Conservation (phyloP, 169 alveolate genomes). For the Babesia ovata region DNA sequence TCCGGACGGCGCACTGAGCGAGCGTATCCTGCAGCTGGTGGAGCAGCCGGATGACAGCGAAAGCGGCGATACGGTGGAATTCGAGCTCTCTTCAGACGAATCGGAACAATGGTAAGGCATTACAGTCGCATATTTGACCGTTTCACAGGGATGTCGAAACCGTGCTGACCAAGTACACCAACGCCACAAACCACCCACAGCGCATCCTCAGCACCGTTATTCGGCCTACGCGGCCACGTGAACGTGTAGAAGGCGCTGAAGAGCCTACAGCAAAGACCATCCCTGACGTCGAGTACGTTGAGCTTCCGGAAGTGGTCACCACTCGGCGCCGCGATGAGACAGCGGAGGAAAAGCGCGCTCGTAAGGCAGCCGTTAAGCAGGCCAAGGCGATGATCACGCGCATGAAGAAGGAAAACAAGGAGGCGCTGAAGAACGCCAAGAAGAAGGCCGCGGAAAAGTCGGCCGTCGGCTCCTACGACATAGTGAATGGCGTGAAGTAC, state of each 20-base stretch:
- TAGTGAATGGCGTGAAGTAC: constrained; percentile 59
- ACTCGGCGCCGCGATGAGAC: constrained; percentile 78
- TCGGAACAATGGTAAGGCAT: constrained; percentile 49
- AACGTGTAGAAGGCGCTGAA: not conserved
- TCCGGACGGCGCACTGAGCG: constrained; percentile 36
- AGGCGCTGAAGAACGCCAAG: constrained; percentile 47
- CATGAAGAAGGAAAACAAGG: constrained; percentile 79
- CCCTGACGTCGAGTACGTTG: constrained; percentile 27
- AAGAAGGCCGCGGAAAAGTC: constrained; percentile 44
- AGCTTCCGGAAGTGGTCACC: constrained; percentile 40
- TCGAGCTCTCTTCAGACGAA: constrained; percentile 32
- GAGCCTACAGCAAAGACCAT: constrained; percentile 3
- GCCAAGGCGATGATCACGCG: constrained; percentile 79
- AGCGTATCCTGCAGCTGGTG: constrained; percentile 28
- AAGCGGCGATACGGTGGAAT: constrained; percentile 9
- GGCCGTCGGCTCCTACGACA: constrained; percentile 55
- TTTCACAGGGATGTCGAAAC: constrained; percentile 76
- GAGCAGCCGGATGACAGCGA: constrained; percentile 35
- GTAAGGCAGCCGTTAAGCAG: constrained; percentile 79
- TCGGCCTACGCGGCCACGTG: constrained; percentile 8
- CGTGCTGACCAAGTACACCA: constrained; percentile 77
- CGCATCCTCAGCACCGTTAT: constrained; percentile 58
- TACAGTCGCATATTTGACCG: not conserved
- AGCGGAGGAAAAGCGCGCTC: constrained; percentile 76
- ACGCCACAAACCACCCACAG: constrained; percentile 76